Evolutionary conservation across 2,329 filamentous ascomycete genomes (phyloP), one percentile per base, ranked within the genome.

Genomic region (Magnaporthiopsis rhizophila): DNA sequence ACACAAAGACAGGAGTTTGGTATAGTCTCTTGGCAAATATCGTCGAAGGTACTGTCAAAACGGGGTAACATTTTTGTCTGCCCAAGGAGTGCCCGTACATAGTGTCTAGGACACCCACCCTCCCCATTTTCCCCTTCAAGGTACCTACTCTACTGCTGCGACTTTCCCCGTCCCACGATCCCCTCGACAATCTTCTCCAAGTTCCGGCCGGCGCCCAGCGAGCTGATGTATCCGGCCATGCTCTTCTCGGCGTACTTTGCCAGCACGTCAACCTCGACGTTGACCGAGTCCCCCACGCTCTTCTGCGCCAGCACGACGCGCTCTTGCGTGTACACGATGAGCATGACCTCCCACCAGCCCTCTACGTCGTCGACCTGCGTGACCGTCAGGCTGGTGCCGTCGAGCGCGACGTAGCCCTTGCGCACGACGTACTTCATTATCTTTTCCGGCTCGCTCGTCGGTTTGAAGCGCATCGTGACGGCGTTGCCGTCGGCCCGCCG

Each of bases 281-380:
- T 97, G 66, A 97, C 91, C 62, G 87, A 84, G 7, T 96, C 91
- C 2, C 93, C 92, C 36, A 83, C 78, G 76, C 84, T 81, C 84
- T 97, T 97, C 63, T 80, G 81, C 2, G 90, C 91, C 67, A 92
- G 87, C 21, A 96, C 89, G 21, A 99, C 88, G 76, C 90, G 90
- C 77, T 94, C 91, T 79, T 98, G 95, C 13, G 95, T 97, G 77
- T 99, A 99, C 11, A 90, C 86, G 75, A 99, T 97, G 67, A 99
- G 81, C 95, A 99, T 99, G 62, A 99, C 89, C 83, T 98, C 95
- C 85, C 89, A 97, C 75, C 92, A 96, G 58, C 89, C 88, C 68
- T 86, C 84, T 4, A 73, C 83, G 75, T 97, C 94, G 71, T 94
- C 79, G 36, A 98, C 94, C 69, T 85, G 83, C 2, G 94, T 98